Percentiles rank a stretch among this genome's conserved stretches.
Conservation (phyloP, 2,329 filamentous ascomycete species). For the Aspergillus sclerotialis region DNA sequence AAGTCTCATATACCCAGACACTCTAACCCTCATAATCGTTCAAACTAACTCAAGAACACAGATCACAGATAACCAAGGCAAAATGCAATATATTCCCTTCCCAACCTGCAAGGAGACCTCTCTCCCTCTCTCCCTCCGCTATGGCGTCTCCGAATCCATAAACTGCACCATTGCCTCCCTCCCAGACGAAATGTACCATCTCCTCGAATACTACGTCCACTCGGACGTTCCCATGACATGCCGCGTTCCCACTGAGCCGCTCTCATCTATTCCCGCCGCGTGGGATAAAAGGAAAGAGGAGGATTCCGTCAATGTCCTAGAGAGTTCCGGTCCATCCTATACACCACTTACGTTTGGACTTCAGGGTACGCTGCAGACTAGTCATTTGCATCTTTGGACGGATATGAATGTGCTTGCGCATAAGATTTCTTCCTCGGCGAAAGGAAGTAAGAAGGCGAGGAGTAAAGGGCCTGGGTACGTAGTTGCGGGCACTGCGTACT, state of each 20-base stretch:
- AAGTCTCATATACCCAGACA: too few species aligned
- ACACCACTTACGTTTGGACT: slow-evolving; percentile 84
- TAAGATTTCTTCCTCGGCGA: slow-evolving; percentile 27
- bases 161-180: slow-evolving; percentile 46
- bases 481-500: slow-evolving; percentile 83
- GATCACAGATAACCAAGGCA: slow-evolving; percentile 70
- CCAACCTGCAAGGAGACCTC: slow-evolving; percentile 82
- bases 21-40: too few species aligned
- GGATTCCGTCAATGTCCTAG: slow-evolving; percentile 15
- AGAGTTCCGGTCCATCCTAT: slow-evolving; percentile 28
- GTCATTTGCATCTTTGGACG: slow-evolving; percentile 84
- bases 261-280: slow-evolving; percentile 24
- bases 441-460: slow-evolving; percentile 46
- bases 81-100: slow-evolving; percentile 89
- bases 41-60: slow-evolving; percentile 11
- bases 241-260: slow-evolving; percentile 74
- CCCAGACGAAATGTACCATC: slow-evolving; percentile 49
- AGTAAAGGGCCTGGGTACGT: slow-evolving; percentile 64
- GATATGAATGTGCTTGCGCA: slow-evolving; percentile 86
- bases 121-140: slow-evolving; percentile 73
- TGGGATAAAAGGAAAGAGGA: slow-evolving; percentile 21
- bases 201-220: slow-evolving; percentile 85
- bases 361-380: slow-evolving; percentile 78
- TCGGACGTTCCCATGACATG: slow-evolving; percentile 90
- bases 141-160: slow-evolving; percentile 64